Percentiles rank a stretch among this genome's conserved stretches.
These are phyloP conservation scores for Microdochium bolleyi DNA, from an alignment of 2,329 filamentous ascomycete species.

Conservation along the genomic window DNA sequence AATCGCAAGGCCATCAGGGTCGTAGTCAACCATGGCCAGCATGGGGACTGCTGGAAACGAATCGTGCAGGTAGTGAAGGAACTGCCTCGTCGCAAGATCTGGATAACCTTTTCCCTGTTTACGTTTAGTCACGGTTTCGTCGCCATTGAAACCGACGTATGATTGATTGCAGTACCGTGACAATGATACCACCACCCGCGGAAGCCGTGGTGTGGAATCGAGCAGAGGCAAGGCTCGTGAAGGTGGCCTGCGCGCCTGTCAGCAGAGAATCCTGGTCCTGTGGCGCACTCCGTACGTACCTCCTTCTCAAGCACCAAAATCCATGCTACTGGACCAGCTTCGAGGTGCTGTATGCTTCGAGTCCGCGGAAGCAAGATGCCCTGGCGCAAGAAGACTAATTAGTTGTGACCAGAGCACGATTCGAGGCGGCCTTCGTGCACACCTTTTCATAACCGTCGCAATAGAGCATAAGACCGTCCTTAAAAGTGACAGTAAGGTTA, in stretches of 20 bases:
- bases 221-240: constrained; percentile 55
- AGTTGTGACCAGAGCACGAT: not conserved
- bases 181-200: constrained; percentile 50
- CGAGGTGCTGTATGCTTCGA: constrained; percentile 37
- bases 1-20: constrained; percentile 70
- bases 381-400: constrained; percentile 23
- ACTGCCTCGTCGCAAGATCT: constrained; percentile 60
- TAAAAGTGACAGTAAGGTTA: constrained; percentile 31
- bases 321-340: constrained; percentile 48
- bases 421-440: constrained; percentile 2
- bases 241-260: constrained; percentile 53
- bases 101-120: constrained; percentile 73
- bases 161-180: constrained; percentile 57
- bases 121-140: not conserved
- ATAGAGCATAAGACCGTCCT: constrained; percentile 16
- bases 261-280: constrained; percentile 1
- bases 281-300: constrained; percentile 27
- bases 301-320: constrained; percentile 76
- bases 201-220: constrained; percentile 42
- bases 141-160: no score
- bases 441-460: constrained; percentile 21
- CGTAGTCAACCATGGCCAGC: constrained; percentile 62
- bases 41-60: constrained; percentile 45
- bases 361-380: constrained; percentile 53
- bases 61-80: constrained; percentile 47